These are phyloP conservation scores for Penicillium sp. DNA, from an alignment of 2,329 filamentous ascomycete species.

Conservation along the genomic window DNA sequence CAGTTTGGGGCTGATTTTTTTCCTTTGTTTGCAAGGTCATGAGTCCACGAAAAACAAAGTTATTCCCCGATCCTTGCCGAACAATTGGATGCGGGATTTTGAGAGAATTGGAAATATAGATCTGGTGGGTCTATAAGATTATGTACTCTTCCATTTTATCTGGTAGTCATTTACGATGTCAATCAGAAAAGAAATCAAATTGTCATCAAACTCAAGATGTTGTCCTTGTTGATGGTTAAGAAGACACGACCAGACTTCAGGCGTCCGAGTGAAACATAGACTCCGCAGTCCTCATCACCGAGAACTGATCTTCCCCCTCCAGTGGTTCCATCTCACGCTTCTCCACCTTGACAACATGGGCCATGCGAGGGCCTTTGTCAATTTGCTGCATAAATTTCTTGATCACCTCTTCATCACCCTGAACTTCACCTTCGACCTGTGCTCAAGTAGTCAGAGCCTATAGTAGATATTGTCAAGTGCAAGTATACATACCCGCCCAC, in stretches of 20 bases:
- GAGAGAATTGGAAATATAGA: not conserved
- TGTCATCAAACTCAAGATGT: not conserved
- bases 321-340: conserved; percentile 64
- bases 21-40: not conserved
- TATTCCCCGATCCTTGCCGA: not conserved
- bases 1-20: not conserved
- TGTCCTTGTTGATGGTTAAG: no score
- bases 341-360: conserved; percentile 73
- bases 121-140: not conserved
- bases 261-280: conserved; percentile 23
- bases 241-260: not conserved
- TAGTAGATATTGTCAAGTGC: not conserved
- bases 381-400: conserved; percentile 72
- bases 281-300: conserved; percentile 43
- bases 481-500: conserved; percentile 42
- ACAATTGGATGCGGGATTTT: not conserved
- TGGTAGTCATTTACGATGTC: not conserved
- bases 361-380: conserved; percentile 68
- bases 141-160: no score
- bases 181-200: not conserved
- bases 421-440: conserved; percentile 86
- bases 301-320: conserved; percentile 68
- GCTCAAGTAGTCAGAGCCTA: not conserved
- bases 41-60: not conserved
- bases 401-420: conserved; percentile 67